Evolutionary conservation across 768 basidiomycete species (phyloP).

Genomic region (Hericium erinaceus): DNA sequence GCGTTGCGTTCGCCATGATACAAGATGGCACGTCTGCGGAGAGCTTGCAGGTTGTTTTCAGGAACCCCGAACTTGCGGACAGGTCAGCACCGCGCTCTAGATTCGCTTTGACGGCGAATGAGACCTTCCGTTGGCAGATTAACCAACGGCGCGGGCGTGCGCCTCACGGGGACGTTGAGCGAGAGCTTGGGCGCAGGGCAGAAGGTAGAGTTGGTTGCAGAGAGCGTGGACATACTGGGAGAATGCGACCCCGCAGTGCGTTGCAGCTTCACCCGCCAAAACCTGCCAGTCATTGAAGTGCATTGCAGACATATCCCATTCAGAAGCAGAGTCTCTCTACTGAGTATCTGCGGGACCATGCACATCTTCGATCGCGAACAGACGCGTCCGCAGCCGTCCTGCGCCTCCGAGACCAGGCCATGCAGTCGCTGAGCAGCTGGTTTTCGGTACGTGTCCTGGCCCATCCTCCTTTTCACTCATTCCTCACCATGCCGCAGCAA

Average conservation of each 20-base stretch:
- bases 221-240: constrained; percentile 42
- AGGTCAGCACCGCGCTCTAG: constrained; percentile 17
- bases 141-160: constrained; percentile 48
- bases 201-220: constrained; percentile 40
- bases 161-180: constrained; percentile 35
- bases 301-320: constrained; percentile 69
- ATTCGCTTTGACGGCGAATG: no score
- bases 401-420: constrained; percentile 54
- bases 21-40: constrained; percentile 68
- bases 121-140: constrained; percentile 23
- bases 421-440: constrained; percentile 49
- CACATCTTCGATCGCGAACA: constrained; percentile 83
- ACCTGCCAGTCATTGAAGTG: background rate
- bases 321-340: constrained; percentile 78
- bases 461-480: background rate
- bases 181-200: constrained; percentile 43
- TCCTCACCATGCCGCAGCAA: constrained; percentile 30
- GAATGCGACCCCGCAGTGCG: constrained; percentile 48
- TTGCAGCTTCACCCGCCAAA: background rate
- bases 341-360: constrained; percentile 77
- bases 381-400: constrained; percentile 64
- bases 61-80: constrained; percentile 28
- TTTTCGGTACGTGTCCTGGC: constrained; percentile 48
- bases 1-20: constrained; percentile 75
- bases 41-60: constrained; percentile 75